Conservation (phyloP, 148 eudicot species). For the Camellia sinensis region DNA sequence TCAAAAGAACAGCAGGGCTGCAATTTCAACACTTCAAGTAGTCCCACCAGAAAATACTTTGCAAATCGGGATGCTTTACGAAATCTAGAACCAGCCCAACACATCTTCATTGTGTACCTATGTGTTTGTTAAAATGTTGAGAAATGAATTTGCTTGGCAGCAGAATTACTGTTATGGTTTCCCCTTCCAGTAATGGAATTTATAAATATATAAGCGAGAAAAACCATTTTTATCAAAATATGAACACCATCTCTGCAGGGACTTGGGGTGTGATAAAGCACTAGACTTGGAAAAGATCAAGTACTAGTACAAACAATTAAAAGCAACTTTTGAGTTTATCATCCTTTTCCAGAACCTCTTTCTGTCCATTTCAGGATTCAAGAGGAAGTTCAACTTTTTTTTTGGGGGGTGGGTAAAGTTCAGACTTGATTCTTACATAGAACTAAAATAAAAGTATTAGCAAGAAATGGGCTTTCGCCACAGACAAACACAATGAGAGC, state of each 20-base stretch:
- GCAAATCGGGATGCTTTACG: conserved; percentile 30
- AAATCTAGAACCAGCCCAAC: neutral
- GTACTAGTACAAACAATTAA: neutral
- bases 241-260: neutral
- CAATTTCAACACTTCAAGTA: conserved; percentile 23
- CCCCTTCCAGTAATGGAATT: too few relatives aligned
- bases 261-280: neutral
- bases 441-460: neutral
- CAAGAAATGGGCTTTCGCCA: conserved; percentile 17
- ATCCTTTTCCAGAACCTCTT: neutral
- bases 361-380: neutral
- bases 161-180: too few relatives aligned
- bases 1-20: conserved; percentile 31
- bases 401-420: too few relatives aligned
- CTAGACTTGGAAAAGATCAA: neutral
- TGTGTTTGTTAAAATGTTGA: too few relatives aligned
- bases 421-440: conserved; percentile 17
- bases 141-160: too few relatives aligned
- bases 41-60: conserved; percentile 22
- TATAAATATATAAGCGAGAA: neutral
- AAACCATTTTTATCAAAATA: neutral
- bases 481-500: conserved; percentile 8
- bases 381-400: too few relatives aligned
- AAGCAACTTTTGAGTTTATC: neutral
- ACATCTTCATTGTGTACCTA: neutral